These are phyloP conservation scores for Trametes coccinea DNA, from an alignment of 768 basidiomycete genomes.

Conservation along the genomic window DNA sequence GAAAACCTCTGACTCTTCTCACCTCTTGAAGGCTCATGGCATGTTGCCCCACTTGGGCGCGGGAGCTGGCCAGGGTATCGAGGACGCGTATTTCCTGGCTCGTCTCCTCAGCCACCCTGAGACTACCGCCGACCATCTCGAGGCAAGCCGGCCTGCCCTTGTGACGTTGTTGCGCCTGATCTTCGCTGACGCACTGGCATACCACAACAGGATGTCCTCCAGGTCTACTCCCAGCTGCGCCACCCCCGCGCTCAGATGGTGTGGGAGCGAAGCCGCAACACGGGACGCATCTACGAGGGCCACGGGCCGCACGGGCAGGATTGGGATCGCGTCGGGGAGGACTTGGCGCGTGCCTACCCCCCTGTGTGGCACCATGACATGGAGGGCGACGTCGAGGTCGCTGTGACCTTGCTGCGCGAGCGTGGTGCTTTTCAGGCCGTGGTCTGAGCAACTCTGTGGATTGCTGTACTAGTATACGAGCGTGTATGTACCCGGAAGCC, in stretches of 20 bases:
- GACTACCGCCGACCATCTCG: slow-evolving; percentile 41
- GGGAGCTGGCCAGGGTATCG: slow-evolving; percentile 60
- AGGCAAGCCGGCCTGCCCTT: slow-evolving; percentile 34
- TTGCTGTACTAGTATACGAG: too few relatives aligned
- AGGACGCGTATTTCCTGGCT: slow-evolving; percentile 51
- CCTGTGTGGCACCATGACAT: slow-evolving; percentile 51
- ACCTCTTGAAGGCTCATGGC: slow-evolving; percentile 42
- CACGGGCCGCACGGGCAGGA: slow-evolving; percentile 36
- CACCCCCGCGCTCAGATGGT: slow-evolving; percentile 53
- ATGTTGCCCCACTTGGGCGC: slow-evolving; percentile 62
- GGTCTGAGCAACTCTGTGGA: background rate
- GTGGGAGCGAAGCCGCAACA: slow-evolving; percentile 39
- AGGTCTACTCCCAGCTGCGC: slow-evolving; percentile 46
- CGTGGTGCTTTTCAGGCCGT: background rate
- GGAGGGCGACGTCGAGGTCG: slow-evolving; percentile 36
- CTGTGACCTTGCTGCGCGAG: background rate
- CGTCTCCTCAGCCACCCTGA: slow-evolving; percentile 46
- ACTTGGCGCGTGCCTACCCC: slow-evolving; percentile 44
- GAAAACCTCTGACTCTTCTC: too few relatives aligned
- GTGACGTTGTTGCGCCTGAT: background rate
- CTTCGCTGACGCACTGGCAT: too few relatives aligned
- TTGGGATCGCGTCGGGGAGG: slow-evolving; percentile 34
- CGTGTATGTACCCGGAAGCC: too few relatives aligned
- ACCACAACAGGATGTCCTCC: slow-evolving; percentile 43
- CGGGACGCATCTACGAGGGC: slow-evolving; percentile 47